Conservation (phyloP, 306 rosid species). For the Lablab purpureus region DNA sequence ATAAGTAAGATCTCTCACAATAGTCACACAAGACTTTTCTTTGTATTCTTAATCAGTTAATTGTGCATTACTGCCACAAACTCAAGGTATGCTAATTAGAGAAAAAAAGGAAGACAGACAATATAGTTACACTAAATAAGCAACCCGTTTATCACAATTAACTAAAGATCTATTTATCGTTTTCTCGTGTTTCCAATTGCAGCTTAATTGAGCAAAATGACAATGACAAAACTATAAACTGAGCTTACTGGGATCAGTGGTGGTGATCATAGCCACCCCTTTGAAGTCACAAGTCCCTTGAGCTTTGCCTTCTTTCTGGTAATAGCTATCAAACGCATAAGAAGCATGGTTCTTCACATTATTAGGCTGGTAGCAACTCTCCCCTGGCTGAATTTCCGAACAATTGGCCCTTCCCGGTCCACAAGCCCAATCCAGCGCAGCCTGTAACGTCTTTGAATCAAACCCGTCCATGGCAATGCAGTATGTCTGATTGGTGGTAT, state of each 20-base stretch:
- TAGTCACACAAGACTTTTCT: background rate
- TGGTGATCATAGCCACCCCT: slow-evolving; percentile 92
- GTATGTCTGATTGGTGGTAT: slow-evolving; percentile 83
- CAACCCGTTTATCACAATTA: background rate
- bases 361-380: slow-evolving; percentile 81
- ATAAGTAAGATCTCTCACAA: background rate
- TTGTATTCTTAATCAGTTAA: slow-evolving; percentile 4
- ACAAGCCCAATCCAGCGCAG: slow-evolving; percentile 97
- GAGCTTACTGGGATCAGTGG: slow-evolving; percentile 93
- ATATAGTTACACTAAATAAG: background rate
- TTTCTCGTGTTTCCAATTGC: background rate
- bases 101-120: background rate
- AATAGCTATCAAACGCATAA: slow-evolving; percentile 95
- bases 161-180: background rate
- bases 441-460: slow-evolving; percentile 81
- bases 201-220: background rate
- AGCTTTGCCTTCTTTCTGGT: slow-evolving; percentile 75
- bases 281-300: slow-evolving; percentile 93
- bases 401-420: slow-evolving; percentile 92
- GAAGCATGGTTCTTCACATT: slow-evolving; percentile 89
- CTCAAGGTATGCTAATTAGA: slow-evolving; percentile 25
- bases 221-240: background rate
- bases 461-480: slow-evolving; percentile 91
- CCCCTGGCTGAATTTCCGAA: slow-evolving; percentile 89
- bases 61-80: background rate